Percentiles rank a stretch among this genome's conserved stretches.
Evolutionary conservation across 805 yeast genomes (phyloP).

Genomic region (Candida pseudofarinosa): DNA sequence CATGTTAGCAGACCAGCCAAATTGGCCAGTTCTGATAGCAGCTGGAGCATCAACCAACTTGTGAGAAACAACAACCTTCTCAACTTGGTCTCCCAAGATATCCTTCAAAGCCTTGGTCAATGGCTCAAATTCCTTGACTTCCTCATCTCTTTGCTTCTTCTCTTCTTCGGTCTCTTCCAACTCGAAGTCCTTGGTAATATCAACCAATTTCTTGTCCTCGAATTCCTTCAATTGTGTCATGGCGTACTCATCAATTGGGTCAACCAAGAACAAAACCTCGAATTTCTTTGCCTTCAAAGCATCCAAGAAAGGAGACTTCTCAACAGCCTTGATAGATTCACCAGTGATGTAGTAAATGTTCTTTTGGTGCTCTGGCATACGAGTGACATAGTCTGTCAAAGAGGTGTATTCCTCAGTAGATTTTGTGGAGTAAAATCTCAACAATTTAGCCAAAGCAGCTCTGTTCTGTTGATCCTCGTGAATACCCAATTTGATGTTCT

Average conservation of each 20-base stretch:
- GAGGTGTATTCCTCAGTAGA: conserved; percentile 92
- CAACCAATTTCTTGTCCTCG: conserved; percentile 98
- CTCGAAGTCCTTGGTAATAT: conserved; percentile 98
- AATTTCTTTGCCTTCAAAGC: conserved; percentile 97
- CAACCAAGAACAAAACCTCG: conserved; percentile 96
- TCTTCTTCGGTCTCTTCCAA: conserved; percentile 98
- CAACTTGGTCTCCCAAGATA: conserved; percentile 96
- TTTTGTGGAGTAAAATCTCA: conserved; percentile 97
- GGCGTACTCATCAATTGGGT: conserved; percentile 99
- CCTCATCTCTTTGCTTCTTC: conserved; percentile 90
- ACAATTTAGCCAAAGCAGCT: conserved; percentile 87
- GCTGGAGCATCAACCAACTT: conserved; percentile 98
- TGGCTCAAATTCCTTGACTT: conserved; percentile 85
- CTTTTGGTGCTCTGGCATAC: conserved; percentile 99
- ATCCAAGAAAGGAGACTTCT: conserved; percentile 98
- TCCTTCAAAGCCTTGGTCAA: conserved; percentile 96
- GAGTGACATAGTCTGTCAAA: conserved; percentile 92
- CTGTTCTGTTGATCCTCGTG: conserved; percentile 99
- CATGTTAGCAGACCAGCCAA: conserved; percentile 99
- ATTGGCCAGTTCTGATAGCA: conserved; percentile 99
- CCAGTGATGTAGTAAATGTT: conserved; percentile 99
- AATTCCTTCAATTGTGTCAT: conserved; percentile 99
- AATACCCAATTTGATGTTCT: conserved; percentile 97
- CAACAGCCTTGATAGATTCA: conserved; percentile 95
- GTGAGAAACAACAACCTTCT: conserved; percentile 97